Percentiles rank a stretch among this genome's conserved stretches.
phyloP scores from a whole-genome alignment of 169 alveolate genomes.

The Plasmodium gallinaceum region DNA sequence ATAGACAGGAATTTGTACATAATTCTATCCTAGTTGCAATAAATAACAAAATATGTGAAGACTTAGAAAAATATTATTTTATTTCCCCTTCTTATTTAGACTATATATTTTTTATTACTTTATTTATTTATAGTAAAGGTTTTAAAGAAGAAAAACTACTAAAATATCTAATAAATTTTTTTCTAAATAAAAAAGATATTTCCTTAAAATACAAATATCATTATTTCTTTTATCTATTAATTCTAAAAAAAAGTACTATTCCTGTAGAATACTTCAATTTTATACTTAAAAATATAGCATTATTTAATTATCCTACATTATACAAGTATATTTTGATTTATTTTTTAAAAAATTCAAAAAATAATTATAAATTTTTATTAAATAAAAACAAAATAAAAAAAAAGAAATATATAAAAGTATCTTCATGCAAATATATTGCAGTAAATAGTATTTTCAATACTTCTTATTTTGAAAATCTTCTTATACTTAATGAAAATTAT shows the following conservation, averaged over 20 bases:
- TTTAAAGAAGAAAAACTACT: conserved; percentile 1
- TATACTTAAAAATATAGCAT: not conserved
- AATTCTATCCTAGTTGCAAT: not conserved
- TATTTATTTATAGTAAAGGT: not conserved
- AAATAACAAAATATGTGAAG: conserved; percentile 5
- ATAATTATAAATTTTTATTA: conserved; percentile 6
- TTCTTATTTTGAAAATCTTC: not conserved
- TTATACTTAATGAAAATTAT: conserved; percentile 3
- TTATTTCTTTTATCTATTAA: conserved; percentile 36
- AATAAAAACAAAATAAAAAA: not conserved
- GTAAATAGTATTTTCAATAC: not conserved
- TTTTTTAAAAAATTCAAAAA: conserved; percentile 28
- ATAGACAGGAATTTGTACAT: not conserved
- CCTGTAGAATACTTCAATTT: conserved; percentile 15
- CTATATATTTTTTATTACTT: conserved; percentile 17
- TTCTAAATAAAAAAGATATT: not conserved
- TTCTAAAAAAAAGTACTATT: not conserved
- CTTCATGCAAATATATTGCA: not conserved
- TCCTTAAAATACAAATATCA: conserved; percentile 7
- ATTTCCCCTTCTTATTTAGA: not conserved
- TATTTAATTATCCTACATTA: not conserved
- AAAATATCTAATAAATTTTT: not conserved
- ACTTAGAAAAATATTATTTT: not conserved
- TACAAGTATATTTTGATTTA: conserved; percentile 21
- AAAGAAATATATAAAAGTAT: not conserved